Conservation (phyloP, 2,329 filamentous ascomycete species). For the Aspergillus sp. region DNA sequence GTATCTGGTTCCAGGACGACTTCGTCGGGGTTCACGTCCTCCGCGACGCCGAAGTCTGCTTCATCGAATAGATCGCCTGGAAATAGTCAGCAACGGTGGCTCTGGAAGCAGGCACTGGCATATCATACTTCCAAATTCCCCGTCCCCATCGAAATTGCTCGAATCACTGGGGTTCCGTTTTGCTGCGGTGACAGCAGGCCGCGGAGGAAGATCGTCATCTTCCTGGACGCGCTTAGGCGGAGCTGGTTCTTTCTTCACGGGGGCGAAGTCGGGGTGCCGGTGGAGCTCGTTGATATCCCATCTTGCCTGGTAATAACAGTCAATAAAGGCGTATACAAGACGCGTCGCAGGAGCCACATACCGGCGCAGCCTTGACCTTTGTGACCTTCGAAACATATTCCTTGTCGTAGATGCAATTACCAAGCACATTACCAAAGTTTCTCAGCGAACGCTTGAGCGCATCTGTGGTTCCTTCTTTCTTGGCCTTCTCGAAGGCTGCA, state of each 20-base stretch:
- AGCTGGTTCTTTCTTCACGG: constrained; percentile 56
- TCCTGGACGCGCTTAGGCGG: constrained; percentile 38
- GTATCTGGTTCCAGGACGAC: constrained; percentile 55
- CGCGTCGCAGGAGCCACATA: constrained; percentile 24
- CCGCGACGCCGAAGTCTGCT: constrained; percentile 68
- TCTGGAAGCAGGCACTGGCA: background rate
- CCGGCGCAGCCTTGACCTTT: constrained; percentile 76
- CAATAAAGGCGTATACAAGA: constrained; percentile 6
- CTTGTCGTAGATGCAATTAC: constrained; percentile 99
- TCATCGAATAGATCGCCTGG: constrained; percentile 67
- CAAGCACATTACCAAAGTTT: constrained; percentile 92
- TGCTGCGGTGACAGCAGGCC: constrained; percentile 19
- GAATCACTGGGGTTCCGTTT: constrained; percentile 30
- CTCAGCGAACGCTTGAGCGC: constrained; percentile 84
- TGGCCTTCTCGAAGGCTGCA: constrained; percentile 95
- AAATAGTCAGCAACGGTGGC: constrained; percentile 16
- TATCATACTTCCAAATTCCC: constrained; percentile 43
- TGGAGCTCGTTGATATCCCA: constrained; percentile 80
- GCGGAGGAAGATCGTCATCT: constrained; percentile 48
- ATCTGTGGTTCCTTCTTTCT: constrained; percentile 97
- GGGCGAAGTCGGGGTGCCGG: constrained; percentile 71
- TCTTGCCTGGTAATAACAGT: constrained; percentile 48
- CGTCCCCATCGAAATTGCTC: constrained; percentile 37
- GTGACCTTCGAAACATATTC: constrained; percentile 87
- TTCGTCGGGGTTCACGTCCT: constrained; percentile 74